These are phyloP conservation scores for Phytophthora pisi DNA, from an alignment of 352 stramenopile species.

Conservation along the genomic window DNA sequence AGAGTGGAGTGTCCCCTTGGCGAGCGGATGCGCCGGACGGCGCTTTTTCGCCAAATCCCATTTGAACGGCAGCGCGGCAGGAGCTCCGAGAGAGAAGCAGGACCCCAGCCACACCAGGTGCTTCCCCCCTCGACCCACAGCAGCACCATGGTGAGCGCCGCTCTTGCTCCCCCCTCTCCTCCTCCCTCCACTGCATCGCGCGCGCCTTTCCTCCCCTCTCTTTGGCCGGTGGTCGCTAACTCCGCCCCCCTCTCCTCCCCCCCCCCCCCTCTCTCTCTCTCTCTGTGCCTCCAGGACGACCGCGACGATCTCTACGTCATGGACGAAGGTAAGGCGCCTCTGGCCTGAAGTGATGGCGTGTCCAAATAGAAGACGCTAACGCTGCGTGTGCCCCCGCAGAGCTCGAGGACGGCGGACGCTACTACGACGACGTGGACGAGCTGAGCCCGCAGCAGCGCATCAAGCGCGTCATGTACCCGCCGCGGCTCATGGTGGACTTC, in stretches of 20 bases:
- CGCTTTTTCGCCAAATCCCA: constrained; percentile 21
- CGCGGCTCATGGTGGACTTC: constrained; percentile 87
- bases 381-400: constrained; percentile 23
- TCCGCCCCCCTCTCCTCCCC: background rate
- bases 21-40: constrained; percentile 3
- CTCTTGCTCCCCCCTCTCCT: background rate
- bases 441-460: constrained; percentile 40
- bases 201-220: background rate
- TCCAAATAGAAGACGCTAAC: background rate
- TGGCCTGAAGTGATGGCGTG: background rate
- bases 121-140: background rate
- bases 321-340: constrained; percentile 42
- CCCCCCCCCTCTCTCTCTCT: background rate
- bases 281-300: constrained; percentile 39
- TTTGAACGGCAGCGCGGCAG: constrained; percentile 37
- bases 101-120: background rate
- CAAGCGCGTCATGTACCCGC: constrained; percentile 67
- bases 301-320: constrained; percentile 51
- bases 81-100: constrained; percentile 11
- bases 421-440: constrained; percentile 37
- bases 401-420: constrained; percentile 31
- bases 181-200: background rate
- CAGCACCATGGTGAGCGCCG: constrained; percentile 28
- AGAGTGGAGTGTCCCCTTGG: constrained; percentile 18
- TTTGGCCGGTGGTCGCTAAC: constrained; percentile 14